Base-by-base conservation (phyloP, 805 yeast genomes). In the Wickerhamiella occidentalis region DNA sequence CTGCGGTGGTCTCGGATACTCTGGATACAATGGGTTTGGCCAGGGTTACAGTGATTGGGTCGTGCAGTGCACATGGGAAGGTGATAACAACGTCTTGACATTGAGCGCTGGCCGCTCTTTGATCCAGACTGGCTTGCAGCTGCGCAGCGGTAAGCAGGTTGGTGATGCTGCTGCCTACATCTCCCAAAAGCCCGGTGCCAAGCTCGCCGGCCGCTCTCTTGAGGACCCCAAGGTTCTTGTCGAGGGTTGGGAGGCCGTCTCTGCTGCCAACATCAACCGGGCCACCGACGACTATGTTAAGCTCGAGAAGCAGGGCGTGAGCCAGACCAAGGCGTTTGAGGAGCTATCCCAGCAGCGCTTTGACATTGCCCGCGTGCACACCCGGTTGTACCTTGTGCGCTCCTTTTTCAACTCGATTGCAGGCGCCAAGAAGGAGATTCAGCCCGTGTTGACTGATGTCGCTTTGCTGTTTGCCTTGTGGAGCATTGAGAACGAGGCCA, bases 31-130 rank as follows among this genome's bases (percentile, higher is more conserved):
- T 55, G 95, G 88, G 1, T 84, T 88, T 63, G 95, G 94, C 37
- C 85, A 82, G 63, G 87, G 87, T 11, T 85, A 78, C 70, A 75
- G 76, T 54, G 96, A 88, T 65, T 90, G 94, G 85, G 95, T 84
- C n/a, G 96, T 88, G 37, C 96, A 88, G 69, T 87, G 95, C 67
- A 88, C 96, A 17, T 88, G 96, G 96, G 96, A 88, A 70, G 96
- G 96, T 66, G 96, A 88, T 66, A 88, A 88, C 70, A 87, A 80
- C 60, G 82, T 88, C 40, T 72, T 88, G 55, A 83, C 87, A 1
- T 78, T 85, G 66, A 80, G 86, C 48, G 77, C 86, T 52, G 96
- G 95, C 51, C 80, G 90, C 64, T 78, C 92, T 22, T 70, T 81
- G 36, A 69, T 80, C 54, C 82, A 76, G 64, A 66, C 69, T 51